These are phyloP conservation scores for Pichia sp. DNA, from an alignment of 1,139 yeast species.

Conservation along the genomic window DNA sequence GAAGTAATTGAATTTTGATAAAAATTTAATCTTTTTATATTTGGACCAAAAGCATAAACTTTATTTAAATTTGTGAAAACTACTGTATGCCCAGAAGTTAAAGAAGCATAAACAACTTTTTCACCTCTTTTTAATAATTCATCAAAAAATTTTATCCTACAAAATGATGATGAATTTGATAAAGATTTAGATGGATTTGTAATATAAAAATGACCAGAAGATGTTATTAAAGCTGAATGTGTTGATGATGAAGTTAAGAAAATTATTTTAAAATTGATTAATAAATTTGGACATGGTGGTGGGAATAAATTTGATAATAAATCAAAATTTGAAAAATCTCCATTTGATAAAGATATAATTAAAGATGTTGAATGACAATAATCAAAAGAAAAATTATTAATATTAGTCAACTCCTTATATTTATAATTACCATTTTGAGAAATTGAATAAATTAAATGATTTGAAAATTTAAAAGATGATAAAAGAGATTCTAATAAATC, in stretches of 20 bases:
- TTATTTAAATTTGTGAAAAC: slow-evolving; percentile 46
- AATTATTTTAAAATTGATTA: slow-evolving; percentile 2
- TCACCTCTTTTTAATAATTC: slow-evolving; percentile 22
- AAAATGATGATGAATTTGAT: slow-evolving; percentile 15
- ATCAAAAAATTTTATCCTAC: slow-evolving; percentile 25
- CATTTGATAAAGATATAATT: slow-evolving; percentile 6
- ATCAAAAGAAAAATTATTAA: too few relatives aligned
- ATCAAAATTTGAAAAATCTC: slow-evolving; percentile 5
- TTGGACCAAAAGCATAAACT: slow-evolving; percentile 67
- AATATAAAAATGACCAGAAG: slow-evolving; percentile 34
- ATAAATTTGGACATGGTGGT: slow-evolving; percentile 8
- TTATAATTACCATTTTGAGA: slow-evolving; percentile 9
- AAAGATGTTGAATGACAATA: slow-evolving; percentile 3
- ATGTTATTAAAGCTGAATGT: slow-evolving; percentile 14
- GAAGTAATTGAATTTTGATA: slow-evolving; percentile 1
- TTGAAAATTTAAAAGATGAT: slow-evolving; percentile 4
- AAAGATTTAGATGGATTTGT: slow-evolving; percentile 13
- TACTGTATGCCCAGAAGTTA: slow-evolving; percentile 65
- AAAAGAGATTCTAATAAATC: slow-evolving; percentile 38
- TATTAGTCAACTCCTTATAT: background rate
- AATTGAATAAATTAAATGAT: slow-evolving; percentile 2
- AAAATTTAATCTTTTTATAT: slow-evolving; percentile 9
- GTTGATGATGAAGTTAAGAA: slow-evolving; percentile 8
- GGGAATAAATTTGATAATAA: slow-evolving; percentile 5
- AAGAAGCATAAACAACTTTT: slow-evolving; percentile 38